A percentile compares a stretch with the other conserved stretches of the same genome.
Conservation (phyloP, 345 rosid species). For the Alliaria petiolata region DNA sequence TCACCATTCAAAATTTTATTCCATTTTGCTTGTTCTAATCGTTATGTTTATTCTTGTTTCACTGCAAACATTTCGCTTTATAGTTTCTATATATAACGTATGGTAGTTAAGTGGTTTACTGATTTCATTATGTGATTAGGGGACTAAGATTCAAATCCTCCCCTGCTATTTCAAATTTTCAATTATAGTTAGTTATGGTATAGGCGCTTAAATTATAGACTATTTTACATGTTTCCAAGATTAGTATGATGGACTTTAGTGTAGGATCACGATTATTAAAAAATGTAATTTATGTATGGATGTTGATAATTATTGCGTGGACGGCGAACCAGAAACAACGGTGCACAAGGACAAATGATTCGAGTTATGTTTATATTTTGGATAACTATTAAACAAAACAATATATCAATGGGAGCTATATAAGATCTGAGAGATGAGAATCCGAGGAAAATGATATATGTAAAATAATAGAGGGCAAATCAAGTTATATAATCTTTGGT, state of each 20-base stretch:
- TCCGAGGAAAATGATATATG: slow-evolving; percentile 21
- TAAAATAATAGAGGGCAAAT: background rate
- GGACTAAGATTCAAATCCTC: too few relatives aligned
- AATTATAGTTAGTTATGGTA: background rate
- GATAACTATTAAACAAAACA: slow-evolving; percentile 10
- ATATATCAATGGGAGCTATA: background rate
- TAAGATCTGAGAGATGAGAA: slow-evolving; percentile 14
- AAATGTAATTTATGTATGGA: background rate
- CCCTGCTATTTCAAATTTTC: too few relatives aligned
- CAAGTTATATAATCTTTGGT: background rate
- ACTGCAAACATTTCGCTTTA: background rate
- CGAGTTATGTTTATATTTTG: slow-evolving; percentile 16
- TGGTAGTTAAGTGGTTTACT: too few relatives aligned
- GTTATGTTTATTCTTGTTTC: too few relatives aligned
- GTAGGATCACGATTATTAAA: background rate
- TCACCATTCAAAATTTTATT: too few relatives aligned
- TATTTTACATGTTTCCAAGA: background rate
- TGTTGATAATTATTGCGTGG: slow-evolving; percentile 14
- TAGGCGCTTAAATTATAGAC: background rate
- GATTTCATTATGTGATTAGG: too few relatives aligned
- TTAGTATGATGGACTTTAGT: background rate
- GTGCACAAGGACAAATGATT: slow-evolving; percentile 24
- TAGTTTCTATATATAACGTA: too few relatives aligned
- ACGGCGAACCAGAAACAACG: slow-evolving; percentile 14
- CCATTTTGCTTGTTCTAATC: too few relatives aligned